phyloP scores from a whole-genome alignment of 2,329 filamentous ascomycete species.

The Fusarium siculi region DNA sequence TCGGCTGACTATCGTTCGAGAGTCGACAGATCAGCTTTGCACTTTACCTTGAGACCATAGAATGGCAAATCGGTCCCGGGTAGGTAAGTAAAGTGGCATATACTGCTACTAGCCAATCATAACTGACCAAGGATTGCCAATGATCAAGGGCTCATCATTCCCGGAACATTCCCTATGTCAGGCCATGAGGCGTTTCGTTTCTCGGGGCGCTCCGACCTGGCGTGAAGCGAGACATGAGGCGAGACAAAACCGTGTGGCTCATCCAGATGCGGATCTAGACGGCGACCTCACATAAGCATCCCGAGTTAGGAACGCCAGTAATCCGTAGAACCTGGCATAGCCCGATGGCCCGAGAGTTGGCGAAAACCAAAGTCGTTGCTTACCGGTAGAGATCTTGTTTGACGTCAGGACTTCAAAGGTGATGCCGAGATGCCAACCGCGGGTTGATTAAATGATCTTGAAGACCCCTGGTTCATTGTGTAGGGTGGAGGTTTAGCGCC shows the following conservation, averaged over 20 bases:
- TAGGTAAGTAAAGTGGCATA: neutral
- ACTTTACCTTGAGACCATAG: neutral
- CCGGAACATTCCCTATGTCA: slow-evolving; percentile 17
- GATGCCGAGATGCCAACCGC: slow-evolving; percentile 15
- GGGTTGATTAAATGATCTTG: neutral
- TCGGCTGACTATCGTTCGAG: neutral
- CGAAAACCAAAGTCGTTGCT: neutral
- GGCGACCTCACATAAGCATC: slow-evolving; percentile 15
- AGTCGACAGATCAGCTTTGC: neutral
- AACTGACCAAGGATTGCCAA: neutral
- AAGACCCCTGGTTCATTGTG: slow-evolving; percentile 1
- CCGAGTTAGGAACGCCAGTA: slow-evolving; percentile 3
- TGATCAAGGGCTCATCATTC: neutral
- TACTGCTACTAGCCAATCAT: neutral
- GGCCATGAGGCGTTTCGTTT: slow-evolving; percentile 14
- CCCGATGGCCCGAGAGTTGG: neutral
- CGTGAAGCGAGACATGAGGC: slow-evolving; percentile 4
- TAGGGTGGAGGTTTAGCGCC: neutral
- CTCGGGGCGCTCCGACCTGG: slow-evolving; percentile 28
- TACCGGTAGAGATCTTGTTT: neutral
- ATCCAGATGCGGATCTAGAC: slow-evolving; percentile 1
- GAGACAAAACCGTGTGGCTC: slow-evolving; percentile 2
- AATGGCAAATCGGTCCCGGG: neutral
- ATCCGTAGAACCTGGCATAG: neutral
- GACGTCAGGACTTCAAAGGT: neutral